Percentiles rank a stretch among this genome's conserved stretches.
These are phyloP conservation scores for Jimgerdemannia lactiflua DNA, from an alignment of 192 early-diverging fungal genomes.

Conservation along the genomic window DNA sequence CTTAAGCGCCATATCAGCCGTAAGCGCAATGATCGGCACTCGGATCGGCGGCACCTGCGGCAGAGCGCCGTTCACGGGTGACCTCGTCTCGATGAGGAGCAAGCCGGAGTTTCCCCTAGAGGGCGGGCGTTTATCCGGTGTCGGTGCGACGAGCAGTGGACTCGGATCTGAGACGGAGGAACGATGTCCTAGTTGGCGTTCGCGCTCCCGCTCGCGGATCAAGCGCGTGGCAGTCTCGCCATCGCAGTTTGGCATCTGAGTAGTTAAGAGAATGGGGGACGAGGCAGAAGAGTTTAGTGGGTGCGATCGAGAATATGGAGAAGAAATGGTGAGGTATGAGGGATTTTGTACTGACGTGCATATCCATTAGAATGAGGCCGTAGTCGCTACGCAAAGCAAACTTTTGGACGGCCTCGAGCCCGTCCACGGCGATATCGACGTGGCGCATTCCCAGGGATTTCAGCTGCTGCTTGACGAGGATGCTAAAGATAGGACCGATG, in stretches of 20 bases:
- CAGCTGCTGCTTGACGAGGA: neutral
- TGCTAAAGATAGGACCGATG: neutral
- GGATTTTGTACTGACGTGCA: neutral
- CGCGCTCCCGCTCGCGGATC: neutral
- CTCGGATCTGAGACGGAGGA: neutral
- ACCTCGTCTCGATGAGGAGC: too few relatives aligned
- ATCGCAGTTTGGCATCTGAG: neutral
- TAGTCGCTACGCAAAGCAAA: neutral
- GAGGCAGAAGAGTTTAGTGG: neutral
- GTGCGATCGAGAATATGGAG: too few relatives aligned
- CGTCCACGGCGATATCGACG: neutral
- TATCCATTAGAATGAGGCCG: neutral
- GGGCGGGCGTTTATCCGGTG: too few relatives aligned
- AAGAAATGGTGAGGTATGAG: too few relatives aligned
- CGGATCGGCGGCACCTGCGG: neutral
- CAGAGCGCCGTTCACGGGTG: too few relatives aligned
- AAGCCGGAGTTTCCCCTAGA: too few relatives aligned
- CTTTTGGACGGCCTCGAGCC: neutral
- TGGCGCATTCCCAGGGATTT: neutral
- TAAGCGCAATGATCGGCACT: neutral
- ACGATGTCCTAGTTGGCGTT: neutral
- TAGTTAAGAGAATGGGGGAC: neutral
- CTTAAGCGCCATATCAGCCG: neutral
- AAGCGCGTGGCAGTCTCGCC: neutral
- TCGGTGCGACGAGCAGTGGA: neutral